A percentile compares a stretch with the other conserved stretches of the same genome.
Evolutionary conservation across 2,329 filamentous ascomycete species (phyloP).

Genomic region (Chalaropsis ovoidea): DNA sequence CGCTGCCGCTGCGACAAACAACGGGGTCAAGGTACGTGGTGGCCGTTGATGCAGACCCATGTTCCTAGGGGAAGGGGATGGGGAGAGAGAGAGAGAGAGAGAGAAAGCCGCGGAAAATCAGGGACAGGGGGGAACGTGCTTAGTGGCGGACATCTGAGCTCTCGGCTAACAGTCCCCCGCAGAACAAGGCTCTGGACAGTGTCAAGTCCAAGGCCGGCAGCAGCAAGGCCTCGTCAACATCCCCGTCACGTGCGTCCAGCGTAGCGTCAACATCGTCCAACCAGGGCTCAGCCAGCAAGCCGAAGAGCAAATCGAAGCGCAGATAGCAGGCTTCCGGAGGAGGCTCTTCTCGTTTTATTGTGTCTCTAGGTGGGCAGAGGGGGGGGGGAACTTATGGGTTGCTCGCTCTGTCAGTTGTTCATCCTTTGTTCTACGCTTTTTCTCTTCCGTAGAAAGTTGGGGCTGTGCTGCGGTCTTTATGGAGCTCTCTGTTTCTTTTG

Average conservation of each 20-base stretch:
- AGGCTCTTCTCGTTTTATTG: neutral
- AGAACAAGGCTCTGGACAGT: conserved; percentile 91
- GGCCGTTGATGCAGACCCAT: neutral
- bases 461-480: neutral
- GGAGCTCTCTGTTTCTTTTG: neutral
- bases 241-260: conserved; percentile 77
- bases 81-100: too few relatives aligned
- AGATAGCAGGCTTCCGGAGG: conserved; percentile 30
- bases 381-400: too few relatives aligned
- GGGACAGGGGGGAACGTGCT: neutral
- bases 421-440: neutral
- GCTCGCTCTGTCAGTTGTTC: neutral
- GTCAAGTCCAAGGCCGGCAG: conserved; percentile 57
- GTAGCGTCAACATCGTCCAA: conserved; percentile 64
- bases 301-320: conserved; percentile 45
- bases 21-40: conserved; percentile 66
- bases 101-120: neutral
- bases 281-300: conserved; percentile 32
- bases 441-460: neutral
- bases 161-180: conserved; percentile 24
- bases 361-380: too few relatives aligned
- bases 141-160: neutral
- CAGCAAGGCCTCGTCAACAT: conserved; percentile 64
- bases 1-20: conserved; percentile 30
- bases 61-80: too few relatives aligned